Evolutionary conservation across 495 filamentous ascomycete species (phyloP), one percentile per base, ranked within the genome.

Genomic region (Patellaria atrata): DNA sequence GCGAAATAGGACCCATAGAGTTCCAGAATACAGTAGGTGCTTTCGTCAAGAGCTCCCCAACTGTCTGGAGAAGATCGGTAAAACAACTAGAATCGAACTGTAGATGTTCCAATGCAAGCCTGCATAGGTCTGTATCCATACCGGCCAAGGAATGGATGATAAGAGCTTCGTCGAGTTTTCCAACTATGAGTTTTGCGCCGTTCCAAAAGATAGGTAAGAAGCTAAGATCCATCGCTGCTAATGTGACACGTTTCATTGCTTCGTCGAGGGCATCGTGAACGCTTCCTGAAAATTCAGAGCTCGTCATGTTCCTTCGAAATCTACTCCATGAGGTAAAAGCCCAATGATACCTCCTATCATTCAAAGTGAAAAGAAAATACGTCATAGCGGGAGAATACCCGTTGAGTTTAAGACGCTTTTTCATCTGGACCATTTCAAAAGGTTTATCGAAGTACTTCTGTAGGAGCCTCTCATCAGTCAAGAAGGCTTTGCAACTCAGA

Each of bases 11-110:
- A 20, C 79, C 78, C 61, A 83, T 79, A 1, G 82, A 79, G 42
- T 77, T 75, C 85, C 85, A 93, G 46, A 92, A 91, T 37, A 79
- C 77, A 27, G 65, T 67, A 0, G 80, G 68, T 0, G 81, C 77
- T 38, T 79, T 79, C 37, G 74, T 68, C 27, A 94, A 57, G 10
- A 93, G 62, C 7, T 54, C 62, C 19, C 67, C 64, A 30, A 89
- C 70, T 1, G 72, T 71, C 38, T 72, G 67, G 18, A 89, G 48
- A 4, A 85, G 56, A 41, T 72, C 59, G 8, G 63, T 55, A 30
- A 91, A 58, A 8, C 73, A 65, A 2, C 66, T 61, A 1, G 66
- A 71, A 27, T 71, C 62, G 13, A 76, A 63, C 13, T 59, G 60
- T 17, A 92, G 61, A 48, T 92, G 82, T 15, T 83, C 77, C 7